Percentiles rank a stretch among this genome's conserved stretches.
phyloP scores from a whole-genome alignment of 2,329 filamentous ascomycete species.

The Stagonosporopsis tanaceti region DNA sequence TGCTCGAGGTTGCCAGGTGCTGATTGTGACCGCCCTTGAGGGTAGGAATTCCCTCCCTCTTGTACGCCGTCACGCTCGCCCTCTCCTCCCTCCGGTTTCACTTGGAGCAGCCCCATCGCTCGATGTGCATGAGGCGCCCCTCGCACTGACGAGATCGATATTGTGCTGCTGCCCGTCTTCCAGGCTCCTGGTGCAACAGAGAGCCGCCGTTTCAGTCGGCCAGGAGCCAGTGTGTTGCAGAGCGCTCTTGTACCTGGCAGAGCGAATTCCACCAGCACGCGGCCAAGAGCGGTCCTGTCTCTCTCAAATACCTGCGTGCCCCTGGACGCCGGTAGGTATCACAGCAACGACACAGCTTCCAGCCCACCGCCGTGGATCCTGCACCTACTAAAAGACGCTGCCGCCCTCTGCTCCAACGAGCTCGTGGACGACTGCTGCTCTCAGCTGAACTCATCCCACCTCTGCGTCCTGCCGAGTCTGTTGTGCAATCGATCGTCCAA shows the following conservation, averaged over 20 bases:
- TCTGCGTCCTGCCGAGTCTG: slow-evolving; percentile 41
- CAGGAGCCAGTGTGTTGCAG: slow-evolving; percentile 48
- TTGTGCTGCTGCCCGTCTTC: slow-evolving; percentile 35
- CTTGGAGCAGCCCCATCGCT: slow-evolving; percentile 46
- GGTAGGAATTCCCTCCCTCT: slow-evolving; percentile 43
- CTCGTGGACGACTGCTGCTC: slow-evolving; percentile 42
- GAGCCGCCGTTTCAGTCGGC: slow-evolving; percentile 48
- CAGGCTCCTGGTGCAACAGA: slow-evolving; percentile 48
- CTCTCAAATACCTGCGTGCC: slow-evolving; percentile 51
- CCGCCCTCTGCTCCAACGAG: slow-evolving; percentile 43
- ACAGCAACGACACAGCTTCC: slow-evolving; percentile 50
- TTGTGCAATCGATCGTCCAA: slow-evolving; percentile 44
- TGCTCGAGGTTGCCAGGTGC: slow-evolving; percentile 41
- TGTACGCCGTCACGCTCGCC: slow-evolving; percentile 47
- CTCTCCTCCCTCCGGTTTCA: slow-evolving; percentile 47
- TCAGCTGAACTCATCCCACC: slow-evolving; percentile 3
- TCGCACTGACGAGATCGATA: slow-evolving; percentile 48
- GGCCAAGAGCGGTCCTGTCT: slow-evolving; percentile 44
- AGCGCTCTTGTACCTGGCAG: slow-evolving; percentile 51
- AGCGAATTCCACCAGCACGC: slow-evolving; percentile 43
- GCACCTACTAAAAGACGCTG: slow-evolving; percentile 49
- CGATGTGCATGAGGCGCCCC: slow-evolving; percentile 49
- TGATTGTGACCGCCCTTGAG: slow-evolving; percentile 40
- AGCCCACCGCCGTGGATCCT: slow-evolving; percentile 44
- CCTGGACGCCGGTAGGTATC: slow-evolving; percentile 47